These are phyloP conservation scores for Hyaloscypha hepaticicola DNA, from an alignment of 495 filamentous ascomycete genomes.

Conservation along the genomic window DNA sequence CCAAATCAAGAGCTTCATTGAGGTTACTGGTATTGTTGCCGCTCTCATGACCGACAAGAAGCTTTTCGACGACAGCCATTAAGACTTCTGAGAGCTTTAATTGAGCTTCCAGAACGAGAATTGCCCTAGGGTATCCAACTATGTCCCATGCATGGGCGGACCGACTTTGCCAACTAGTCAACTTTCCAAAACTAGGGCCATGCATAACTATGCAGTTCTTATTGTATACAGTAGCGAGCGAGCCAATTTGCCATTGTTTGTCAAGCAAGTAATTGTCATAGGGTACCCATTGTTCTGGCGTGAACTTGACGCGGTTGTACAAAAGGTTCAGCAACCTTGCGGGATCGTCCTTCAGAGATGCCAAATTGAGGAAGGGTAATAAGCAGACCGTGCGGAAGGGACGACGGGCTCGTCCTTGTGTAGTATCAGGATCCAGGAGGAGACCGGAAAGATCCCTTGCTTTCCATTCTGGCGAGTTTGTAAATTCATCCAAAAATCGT, in stretches of 20 bases:
- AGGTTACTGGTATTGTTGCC: neutral
- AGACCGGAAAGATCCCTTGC: neutral
- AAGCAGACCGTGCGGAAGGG: neutral
- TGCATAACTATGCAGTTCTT: neutral
- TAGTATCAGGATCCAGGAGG: neutral
- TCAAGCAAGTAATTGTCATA: neutral
- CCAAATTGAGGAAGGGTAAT: constrained; percentile 18
- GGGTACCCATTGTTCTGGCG: constrained; percentile 6
- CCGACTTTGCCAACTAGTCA: neutral
- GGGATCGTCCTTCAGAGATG: constrained; percentile 1
- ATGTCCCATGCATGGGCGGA: constrained; percentile 10
- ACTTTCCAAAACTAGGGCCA: constrained; percentile 4
- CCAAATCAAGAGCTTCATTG: neutral
- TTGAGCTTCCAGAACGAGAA: constrained; percentile 19
- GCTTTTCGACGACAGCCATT: neutral
- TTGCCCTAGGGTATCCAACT: constrained; percentile 17
- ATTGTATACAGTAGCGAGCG: neutral
- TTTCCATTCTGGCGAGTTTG: neutral
- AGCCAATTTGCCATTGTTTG: neutral
- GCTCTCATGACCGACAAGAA: neutral
- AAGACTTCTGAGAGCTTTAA: neutral
- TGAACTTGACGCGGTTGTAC: constrained; percentile 3
- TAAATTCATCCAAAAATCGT: neutral
- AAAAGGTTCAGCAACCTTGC: constrained; percentile 14
- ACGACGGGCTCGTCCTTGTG: neutral